A percentile compares a stretch with the other conserved stretches of the same genome.
phyloP scores from a whole-genome alignment of 208 protist genomes.

The Porcisia deanei region DNA sequence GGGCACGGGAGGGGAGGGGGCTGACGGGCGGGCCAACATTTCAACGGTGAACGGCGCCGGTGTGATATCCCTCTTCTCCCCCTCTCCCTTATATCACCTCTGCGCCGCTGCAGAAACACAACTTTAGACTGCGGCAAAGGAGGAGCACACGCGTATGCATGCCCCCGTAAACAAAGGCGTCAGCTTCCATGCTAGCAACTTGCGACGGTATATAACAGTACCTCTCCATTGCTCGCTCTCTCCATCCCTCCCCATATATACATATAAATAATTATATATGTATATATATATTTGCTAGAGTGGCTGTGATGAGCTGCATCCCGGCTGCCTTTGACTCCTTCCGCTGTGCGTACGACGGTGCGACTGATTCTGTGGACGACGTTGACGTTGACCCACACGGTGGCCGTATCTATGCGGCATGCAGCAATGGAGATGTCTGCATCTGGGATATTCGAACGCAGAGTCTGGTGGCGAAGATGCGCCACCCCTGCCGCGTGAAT shows the following conservation, averaged over 20 bases:
- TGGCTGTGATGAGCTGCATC: conserved; percentile 11
- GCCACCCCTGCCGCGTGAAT: conserved; percentile 46
- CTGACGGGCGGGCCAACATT: too few relatives aligned
- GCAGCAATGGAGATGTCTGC: conserved; percentile 32
- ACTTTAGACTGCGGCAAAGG: background rate
- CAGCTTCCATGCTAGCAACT: background rate
- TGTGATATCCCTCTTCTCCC: background rate
- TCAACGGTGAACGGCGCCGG: background rate
- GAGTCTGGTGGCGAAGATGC: conserved; percentile 30
- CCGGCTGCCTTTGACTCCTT: conserved; percentile 27
- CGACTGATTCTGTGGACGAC: conserved; percentile 35
- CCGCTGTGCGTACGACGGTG: conserved; percentile 31
- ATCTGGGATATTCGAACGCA: conserved; percentile 42
- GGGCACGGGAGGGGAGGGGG: too few relatives aligned
- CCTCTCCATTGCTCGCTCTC: background rate
- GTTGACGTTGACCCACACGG: conserved; percentile 42
- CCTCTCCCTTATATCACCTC: background rate
- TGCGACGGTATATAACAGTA: background rate
- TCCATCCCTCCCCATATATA: background rate
- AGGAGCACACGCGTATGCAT: background rate
- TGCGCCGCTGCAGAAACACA: background rate
- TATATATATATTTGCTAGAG: too few relatives aligned
- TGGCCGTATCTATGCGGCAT: conserved; percentile 46
- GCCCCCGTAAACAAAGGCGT: too few relatives aligned
- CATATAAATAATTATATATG: background rate